Evolutionary conservation across 2,329 filamentous ascomycete genomes (phyloP).

Genomic region (Alternaria longipes): DNA sequence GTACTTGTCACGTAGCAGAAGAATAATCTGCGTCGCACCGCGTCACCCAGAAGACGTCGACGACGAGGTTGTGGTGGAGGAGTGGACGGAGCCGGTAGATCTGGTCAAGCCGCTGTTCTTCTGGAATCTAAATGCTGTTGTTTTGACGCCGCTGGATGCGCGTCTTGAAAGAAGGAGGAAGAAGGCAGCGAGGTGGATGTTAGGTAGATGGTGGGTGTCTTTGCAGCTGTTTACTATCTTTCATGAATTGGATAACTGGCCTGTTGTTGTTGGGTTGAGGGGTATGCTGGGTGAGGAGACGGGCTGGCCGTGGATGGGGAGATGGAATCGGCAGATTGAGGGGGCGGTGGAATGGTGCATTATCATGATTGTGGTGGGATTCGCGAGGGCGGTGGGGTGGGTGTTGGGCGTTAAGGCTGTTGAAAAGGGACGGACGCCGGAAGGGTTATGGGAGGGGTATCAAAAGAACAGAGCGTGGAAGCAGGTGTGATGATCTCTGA

Average conservation of each 20-base stretch:
- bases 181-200: no score
- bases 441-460: background rate
- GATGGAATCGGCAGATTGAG: background rate
- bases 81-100: no score
- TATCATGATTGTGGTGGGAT: background rate
- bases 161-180: accelerated
- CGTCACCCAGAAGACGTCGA: no score
- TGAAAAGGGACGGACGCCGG: background rate
- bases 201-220: no score
- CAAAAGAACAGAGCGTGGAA: background rate
- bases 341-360: background rate
- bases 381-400: background rate
- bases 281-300: background rate
- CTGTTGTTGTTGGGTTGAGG: constrained; percentile 32
- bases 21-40: no score
- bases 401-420: background rate
- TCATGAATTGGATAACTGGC: constrained; percentile 45
- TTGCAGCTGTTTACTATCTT: constrained; percentile 36
- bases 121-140: no score
- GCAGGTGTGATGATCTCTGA: no score
- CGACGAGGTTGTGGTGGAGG: no score
- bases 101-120: accelerated
- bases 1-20: no score
- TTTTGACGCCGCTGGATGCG: no score
- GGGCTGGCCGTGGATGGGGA: background rate